These are phyloP conservation scores for Massariosphaeria phaeospora DNA, from an alignment of 495 filamentous ascomycete genomes.

Conservation along the genomic window DNA sequence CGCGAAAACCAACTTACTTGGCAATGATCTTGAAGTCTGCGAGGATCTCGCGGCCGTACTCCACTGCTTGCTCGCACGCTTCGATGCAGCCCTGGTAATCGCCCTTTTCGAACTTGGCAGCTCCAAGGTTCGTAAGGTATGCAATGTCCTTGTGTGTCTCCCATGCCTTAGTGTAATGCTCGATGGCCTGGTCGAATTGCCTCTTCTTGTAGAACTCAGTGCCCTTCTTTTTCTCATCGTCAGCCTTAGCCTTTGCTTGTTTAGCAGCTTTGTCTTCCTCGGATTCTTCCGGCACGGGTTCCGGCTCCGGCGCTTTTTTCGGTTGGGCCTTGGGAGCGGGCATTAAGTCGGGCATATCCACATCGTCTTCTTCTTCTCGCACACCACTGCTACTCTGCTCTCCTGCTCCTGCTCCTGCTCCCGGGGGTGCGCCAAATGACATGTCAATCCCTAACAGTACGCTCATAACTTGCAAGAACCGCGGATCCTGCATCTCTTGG, in stretches of 20 bases:
- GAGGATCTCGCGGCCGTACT: constrained; percentile 77
- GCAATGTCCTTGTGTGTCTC: constrained; percentile 91
- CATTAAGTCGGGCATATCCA: constrained; percentile 68
- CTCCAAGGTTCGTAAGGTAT: constrained; percentile 93
- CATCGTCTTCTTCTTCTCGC: constrained; percentile 65
- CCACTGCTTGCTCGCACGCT: constrained; percentile 77
- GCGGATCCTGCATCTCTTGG: constrained; percentile 76
- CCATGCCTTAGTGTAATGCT: constrained; percentile 96
- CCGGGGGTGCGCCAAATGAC: constrained; percentile 62
- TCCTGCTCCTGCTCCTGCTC: constrained; percentile 42
- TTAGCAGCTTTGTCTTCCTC: constrained; percentile 77
- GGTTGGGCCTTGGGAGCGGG: constrained; percentile 48
- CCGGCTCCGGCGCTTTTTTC: constrained; percentile 55
- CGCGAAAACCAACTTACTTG: constrained; percentile 54
- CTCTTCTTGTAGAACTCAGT: constrained; percentile 98
- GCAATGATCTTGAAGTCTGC: constrained; percentile 97
- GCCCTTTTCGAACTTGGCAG: constrained; percentile 92
- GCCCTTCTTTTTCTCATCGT: constrained; percentile 89
- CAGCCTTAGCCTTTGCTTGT: constrained; percentile 87
- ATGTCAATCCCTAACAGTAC: constrained; percentile 93
- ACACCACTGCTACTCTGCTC: constrained; percentile 42
- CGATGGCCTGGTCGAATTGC: constrained; percentile 87
- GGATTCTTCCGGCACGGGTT: constrained; percentile 62
- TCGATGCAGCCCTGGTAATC: constrained; percentile 84
- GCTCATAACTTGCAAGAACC: constrained; percentile 90